Percentiles rank a stretch among this genome's conserved stretches.
These are phyloP conservation scores for Suillus decipiens DNA, from an alignment of 768 basidiomycete species.

Conservation along the genomic window DNA sequence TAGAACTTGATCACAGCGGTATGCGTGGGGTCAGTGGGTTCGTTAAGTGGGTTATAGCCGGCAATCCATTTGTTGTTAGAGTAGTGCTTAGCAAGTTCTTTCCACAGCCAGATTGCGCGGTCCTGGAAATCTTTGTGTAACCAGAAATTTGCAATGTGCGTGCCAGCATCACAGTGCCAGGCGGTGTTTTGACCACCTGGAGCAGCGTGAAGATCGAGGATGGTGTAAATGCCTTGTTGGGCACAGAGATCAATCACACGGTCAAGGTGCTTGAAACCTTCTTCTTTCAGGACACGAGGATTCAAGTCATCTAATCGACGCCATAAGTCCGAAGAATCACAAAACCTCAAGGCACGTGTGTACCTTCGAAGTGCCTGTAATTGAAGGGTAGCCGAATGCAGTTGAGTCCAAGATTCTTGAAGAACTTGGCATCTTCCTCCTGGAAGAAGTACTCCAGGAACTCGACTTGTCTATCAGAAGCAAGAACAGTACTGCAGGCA, in stretches of 20 bases:
- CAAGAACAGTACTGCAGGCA: not conserved
- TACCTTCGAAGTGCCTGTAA: conserved; percentile 68
- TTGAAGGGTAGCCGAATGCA: conserved; percentile 77
- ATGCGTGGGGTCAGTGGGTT: conserved; percentile 72
- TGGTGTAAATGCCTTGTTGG: conserved; percentile 72
- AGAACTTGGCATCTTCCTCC: conserved; percentile 74
- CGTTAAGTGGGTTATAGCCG: conserved; percentile 86
- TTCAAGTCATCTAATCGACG: conserved; percentile 63
- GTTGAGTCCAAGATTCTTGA: conserved; percentile 77
- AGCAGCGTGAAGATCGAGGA: conserved; percentile 79
- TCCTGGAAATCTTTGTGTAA: conserved; percentile 86
- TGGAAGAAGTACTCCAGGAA: conserved; percentile 85
- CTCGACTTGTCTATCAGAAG: conserved; percentile 35
- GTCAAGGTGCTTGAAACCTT: conserved; percentile 82
- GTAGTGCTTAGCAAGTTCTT: conserved; percentile 73
- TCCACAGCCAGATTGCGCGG: conserved; percentile 76
- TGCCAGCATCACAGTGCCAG: conserved; percentile 79
- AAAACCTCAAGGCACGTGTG: not conserved
- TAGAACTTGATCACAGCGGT: conserved; percentile 67
- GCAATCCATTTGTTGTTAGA: conserved; percentile 80
- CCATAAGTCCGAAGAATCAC: not conserved
- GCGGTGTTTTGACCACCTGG: conserved; percentile 76
- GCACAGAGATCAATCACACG: conserved; percentile 78
- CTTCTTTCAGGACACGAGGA: conserved; percentile 71
- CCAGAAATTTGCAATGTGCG: conserved; percentile 77